These are phyloP conservation scores for Alternaria arborescens DNA, from an alignment of 2,329 filamentous ascomycete genomes.

Conservation along the genomic window DNA sequence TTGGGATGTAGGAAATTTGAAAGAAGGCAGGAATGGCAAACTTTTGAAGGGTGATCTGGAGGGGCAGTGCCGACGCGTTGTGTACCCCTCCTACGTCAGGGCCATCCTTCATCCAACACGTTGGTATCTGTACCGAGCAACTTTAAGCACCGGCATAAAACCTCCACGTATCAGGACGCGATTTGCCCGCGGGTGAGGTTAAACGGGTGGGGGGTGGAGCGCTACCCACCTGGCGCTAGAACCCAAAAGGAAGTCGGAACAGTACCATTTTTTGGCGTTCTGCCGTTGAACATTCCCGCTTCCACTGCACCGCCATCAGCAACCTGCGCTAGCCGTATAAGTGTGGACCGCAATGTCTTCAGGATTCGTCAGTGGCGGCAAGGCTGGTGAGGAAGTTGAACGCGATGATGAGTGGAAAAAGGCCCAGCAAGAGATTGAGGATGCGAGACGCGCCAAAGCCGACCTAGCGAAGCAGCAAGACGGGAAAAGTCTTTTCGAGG, in stretches of 20 bases:
- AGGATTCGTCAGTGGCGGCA: constrained; percentile 63
- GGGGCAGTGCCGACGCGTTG: constrained; percentile 14
- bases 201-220: constrained; percentile 9
- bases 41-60: constrained; percentile 15
- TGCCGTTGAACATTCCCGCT: constrained; percentile 3
- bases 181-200: constrained; percentile 18
- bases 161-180: constrained; percentile 15
- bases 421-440: constrained; percentile 71
- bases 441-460: constrained; percentile 64
- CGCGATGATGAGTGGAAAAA: constrained; percentile 69
- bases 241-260: constrained; percentile 18
- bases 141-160: constrained; percentile 18
- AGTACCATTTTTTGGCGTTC: constrained; percentile 8
- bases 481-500: constrained; percentile 74
- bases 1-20: constrained; percentile 11
- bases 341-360: constrained; percentile 51
- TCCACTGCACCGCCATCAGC: constrained; percentile 11
- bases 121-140: constrained; percentile 4
- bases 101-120: constrained; percentile 11
- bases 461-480: constrained; percentile 60
- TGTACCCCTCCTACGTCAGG: constrained; percentile 21
- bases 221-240: constrained; percentile 13
- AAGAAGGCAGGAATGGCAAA: constrained; percentile 6
- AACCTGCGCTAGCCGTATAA: constrained; percentile 21
- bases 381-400: constrained; percentile 51